Percentiles rank a stretch among this genome's conserved stretches.
Evolutionary conservation across 2,329 filamentous ascomycete species (phyloP).

Genomic region (Pseudogymnoascus sp.): DNA sequence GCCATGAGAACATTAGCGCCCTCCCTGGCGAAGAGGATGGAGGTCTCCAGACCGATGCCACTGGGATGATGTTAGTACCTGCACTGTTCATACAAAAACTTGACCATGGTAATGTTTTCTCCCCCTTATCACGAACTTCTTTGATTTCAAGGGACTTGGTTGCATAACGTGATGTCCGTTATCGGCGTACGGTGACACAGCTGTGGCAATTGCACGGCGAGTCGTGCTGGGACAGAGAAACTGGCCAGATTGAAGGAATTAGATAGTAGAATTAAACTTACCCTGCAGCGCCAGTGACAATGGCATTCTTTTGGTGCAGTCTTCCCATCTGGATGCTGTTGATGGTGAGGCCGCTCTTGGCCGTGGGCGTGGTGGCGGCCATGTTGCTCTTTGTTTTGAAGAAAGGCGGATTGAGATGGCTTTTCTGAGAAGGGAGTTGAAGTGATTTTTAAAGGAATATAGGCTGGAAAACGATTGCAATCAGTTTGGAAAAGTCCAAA

Average conservation of each 20-base stretch:
- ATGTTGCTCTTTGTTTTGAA: background rate
- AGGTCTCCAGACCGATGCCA: constrained; percentile 69
- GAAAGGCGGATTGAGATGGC: background rate
- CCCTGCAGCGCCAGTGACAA: constrained; percentile 65
- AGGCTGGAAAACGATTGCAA: background rate
- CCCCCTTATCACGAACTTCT: background rate
- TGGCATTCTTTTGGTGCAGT: constrained; percentile 32
- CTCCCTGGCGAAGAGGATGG: constrained; percentile 64
- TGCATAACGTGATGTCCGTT: background rate
- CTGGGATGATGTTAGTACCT: constrained; percentile 31
- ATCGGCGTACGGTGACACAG: background rate
- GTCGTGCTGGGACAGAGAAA: background rate
- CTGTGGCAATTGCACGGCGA: background rate
- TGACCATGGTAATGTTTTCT: background rate
- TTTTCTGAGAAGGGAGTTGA: background rate
- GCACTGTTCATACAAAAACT: background rate
- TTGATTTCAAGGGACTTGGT: background rate
- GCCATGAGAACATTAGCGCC: constrained; percentile 65
- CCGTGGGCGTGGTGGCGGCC: background rate
- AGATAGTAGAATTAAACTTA: constrained; percentile 34
- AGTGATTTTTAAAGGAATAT: background rate
- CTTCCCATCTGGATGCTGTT: constrained; percentile 31
- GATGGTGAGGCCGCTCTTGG: constrained; percentile 22
- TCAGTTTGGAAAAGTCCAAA: background rate
- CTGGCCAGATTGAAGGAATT: constrained; percentile 7